Base-by-base conservation (phyloP, 208 protist species). In the Porcisia hertigi region DNA sequence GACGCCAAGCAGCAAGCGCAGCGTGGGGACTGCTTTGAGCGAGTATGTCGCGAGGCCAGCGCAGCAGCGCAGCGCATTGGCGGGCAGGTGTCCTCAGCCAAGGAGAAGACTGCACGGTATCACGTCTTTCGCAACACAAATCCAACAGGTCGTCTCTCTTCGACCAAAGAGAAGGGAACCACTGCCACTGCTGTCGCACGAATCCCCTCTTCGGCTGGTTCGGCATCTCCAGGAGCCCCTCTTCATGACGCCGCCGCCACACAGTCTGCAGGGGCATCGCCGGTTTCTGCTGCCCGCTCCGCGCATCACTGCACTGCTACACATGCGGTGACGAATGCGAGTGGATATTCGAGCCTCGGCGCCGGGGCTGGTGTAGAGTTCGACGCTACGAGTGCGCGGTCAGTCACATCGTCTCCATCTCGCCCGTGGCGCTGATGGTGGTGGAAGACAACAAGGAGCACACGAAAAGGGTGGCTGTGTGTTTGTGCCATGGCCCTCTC, bases 1-100 rank as follows among this genome's bases (percentile, higher is more conserved):
- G 84, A 88, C 45, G 88, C 85, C 53, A 85, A 84, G 70, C 69
- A 62, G 39, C 86, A 91, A 36, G 67, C 89, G 45, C 69, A 63
- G 34, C 84, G 83, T 60, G 88, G 91, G 66, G 84, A 86, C 25
- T 88, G 87, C 63, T 90, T 92, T 65, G 79, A 86, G 52, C 86
- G 88, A 1, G 73, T 93, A 16, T 81, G 90, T 25, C 86, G 83
- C 7, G 88, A 91, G 60, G 89, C 89, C 8, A 87, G 77, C 36
- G 88, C 88, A 43, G 80, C 85, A 57, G 81, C 83, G 65, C 80
- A 86, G 75, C 75, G 85, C 18, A 86, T 92, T 23, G 84, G 84
- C 62, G 84, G 82, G 3, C 84, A 92, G 63, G 62, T 88, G 39
- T 79, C 79, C 23, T 77, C 76, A 34, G 80, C 76, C 49, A 86